A percentile compares a stretch with the other conserved stretches of the same genome.
These are phyloP conservation scores for Debaryomycetaceae sp. DNA, from an alignment of 1,139 yeast genomes.

Conservation along the genomic window DNA sequence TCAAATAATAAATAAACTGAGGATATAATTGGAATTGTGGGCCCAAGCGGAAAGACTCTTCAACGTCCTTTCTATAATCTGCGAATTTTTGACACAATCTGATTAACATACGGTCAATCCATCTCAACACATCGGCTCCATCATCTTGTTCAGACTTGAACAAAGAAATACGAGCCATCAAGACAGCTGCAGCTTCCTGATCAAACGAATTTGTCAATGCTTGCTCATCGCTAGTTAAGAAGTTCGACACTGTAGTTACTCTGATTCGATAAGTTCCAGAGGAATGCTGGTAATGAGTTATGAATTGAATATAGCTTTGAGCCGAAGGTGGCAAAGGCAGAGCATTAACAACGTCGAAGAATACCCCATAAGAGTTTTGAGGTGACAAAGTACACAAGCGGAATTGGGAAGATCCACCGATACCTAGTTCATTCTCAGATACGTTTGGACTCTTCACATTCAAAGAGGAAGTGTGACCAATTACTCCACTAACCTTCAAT, in stretches of 20 bases:
- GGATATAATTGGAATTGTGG: conserved; percentile 64
- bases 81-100: conserved; percentile 51
- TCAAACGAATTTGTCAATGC: conserved; percentile 73
- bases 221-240: conserved; percentile 50
- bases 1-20: conserved; percentile 90
- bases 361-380: conserved; percentile 78
- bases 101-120: conserved; percentile 51
- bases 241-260: conserved; percentile 82
- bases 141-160: conserved; percentile 76
- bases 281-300: conserved; percentile 76
- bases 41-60: conserved; percentile 44
- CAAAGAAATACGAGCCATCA: conserved; percentile 91
- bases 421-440: conserved; percentile 89
- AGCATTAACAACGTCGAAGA: conserved; percentile 76
- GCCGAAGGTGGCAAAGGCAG: conserved; percentile 45
- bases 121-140: conserved; percentile 50
- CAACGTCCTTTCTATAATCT: conserved; percentile 48
- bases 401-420: conserved; percentile 90
- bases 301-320: conserved; percentile 63
- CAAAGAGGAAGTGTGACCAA: conserved; percentile 87
- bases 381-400: conserved; percentile 81
- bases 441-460: conserved; percentile 64
- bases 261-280: conserved; percentile 82
- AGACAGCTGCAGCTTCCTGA: conserved; percentile 97
- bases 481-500: conserved; percentile 84